These are phyloP conservation scores for Pilasporangium apinafurcum DNA, from an alignment of 352 stramenopile species.

Conservation along the genomic window DNA sequence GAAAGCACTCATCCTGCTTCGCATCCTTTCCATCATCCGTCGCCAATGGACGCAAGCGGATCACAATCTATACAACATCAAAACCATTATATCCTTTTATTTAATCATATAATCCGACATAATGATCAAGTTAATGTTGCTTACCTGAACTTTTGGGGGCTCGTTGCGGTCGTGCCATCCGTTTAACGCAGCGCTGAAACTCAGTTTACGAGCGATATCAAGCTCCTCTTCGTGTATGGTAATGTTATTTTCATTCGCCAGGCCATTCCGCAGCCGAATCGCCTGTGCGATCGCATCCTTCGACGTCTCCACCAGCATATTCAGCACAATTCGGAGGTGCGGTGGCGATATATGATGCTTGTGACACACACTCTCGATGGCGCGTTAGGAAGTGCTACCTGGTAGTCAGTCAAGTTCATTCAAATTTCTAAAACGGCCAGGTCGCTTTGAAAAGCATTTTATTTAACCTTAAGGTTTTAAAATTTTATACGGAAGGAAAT, in stretches of 20 bases:
- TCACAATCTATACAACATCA: conserved; percentile 41
- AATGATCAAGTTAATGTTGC: not conserved
- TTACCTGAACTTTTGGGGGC: conserved; percentile 15
- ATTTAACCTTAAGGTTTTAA: too few species aligned
- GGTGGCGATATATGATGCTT: too few species aligned
- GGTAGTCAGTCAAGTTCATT: too few species aligned
- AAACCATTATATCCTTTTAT: not conserved
- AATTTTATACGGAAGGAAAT: too few species aligned
- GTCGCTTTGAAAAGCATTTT: too few species aligned
- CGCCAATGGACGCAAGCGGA: conserved; percentile 52
- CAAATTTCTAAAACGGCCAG: too few species aligned
- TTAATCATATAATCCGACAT: not conserved
- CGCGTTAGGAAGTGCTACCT: too few species aligned
- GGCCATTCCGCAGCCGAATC: conserved; percentile 8
- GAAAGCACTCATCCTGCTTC: conserved; percentile 45
- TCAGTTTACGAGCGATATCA: conserved; percentile 56
- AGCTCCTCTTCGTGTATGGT: conserved; percentile 9
- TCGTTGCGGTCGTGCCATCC: conserved; percentile 11
- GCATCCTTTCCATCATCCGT: not conserved
- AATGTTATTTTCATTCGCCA: not conserved
- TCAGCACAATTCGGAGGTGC: too few species aligned
- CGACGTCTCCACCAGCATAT: conserved; percentile 1
- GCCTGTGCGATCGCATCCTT: conserved; percentile 10
- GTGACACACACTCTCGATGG: too few species aligned
- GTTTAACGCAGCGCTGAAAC: conserved; percentile 46